These are phyloP conservation scores for Pleurotus tuber-regium DNA, from an alignment of 768 basidiomycete genomes.

Conservation along the genomic window DNA sequence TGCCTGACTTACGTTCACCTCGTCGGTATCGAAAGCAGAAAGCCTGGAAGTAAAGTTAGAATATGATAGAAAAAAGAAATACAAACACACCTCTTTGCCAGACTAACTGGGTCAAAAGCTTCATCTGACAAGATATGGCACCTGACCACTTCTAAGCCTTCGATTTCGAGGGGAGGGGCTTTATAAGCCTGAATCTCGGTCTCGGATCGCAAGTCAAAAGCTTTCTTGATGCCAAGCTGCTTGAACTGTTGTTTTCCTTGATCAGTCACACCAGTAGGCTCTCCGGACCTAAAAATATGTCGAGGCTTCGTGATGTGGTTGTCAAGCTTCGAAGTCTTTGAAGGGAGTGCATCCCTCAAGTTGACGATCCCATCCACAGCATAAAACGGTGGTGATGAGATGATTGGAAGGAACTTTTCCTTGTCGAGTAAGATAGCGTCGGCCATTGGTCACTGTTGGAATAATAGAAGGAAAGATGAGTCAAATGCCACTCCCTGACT, in stretches of 20 bases:
- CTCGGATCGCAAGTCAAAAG: conserved; percentile 40
- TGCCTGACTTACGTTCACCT: conserved; percentile 20
- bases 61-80: not conserved
- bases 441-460: too few species aligned
- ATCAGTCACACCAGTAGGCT: conserved; percentile 31
- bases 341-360: conserved; percentile 23
- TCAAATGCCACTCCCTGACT: too few species aligned
- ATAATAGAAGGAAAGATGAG: too few species aligned
- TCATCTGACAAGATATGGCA: conserved; percentile 25
- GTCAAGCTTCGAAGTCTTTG: conserved; percentile 24
- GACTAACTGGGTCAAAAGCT: conserved; percentile 26
- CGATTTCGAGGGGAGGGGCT: conserved; percentile 24
- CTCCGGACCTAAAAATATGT: conserved; percentile 38
- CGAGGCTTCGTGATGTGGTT: conserved; percentile 23
- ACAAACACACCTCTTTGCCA: conserved; percentile 11
- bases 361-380: conserved; percentile 37
- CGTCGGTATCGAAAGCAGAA: conserved; percentile 24
- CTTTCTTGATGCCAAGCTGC: conserved; percentile 30
- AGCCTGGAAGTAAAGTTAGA: conserved; percentile 16
- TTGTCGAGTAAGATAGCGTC: too few species aligned
- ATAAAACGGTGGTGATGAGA: conserved; percentile 33
- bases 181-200: conserved; percentile 32
- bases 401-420: too few species aligned
- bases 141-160: conserved; percentile 29
- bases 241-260: conserved; percentile 30